Evolutionary conservation across 345 rosid species (phyloP).

Genomic region (Salix dunnii): DNA sequence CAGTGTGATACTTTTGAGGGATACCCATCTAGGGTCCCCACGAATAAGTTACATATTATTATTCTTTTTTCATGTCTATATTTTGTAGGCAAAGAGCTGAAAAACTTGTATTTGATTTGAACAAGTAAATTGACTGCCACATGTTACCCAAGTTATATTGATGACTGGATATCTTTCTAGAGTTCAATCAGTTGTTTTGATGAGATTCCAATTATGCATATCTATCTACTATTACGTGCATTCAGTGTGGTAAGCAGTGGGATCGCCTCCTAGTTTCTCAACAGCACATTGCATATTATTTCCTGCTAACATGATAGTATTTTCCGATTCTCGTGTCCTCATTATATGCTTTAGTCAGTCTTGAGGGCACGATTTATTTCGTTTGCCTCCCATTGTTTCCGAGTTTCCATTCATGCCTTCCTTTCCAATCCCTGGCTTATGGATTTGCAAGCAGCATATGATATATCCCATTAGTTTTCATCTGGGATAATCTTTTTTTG

Average conservation of each 20-base stretch:
- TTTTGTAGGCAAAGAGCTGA: slow-evolving; percentile 15
- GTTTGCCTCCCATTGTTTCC: background rate
- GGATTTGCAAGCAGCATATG: background rate
- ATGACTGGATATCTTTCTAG: background rate
- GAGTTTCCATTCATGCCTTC: no score
- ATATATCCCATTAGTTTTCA: background rate
- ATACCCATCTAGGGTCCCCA: slow-evolving; percentile 45
- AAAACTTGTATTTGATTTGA: slow-evolving; percentile 18
- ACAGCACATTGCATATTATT: background rate
- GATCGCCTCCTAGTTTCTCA: background rate
- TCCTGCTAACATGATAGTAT: background rate
- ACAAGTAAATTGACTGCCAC: background rate
- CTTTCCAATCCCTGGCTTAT: no score
- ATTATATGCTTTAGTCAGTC: background rate
- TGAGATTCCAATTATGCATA: background rate
- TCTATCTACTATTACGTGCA: background rate
- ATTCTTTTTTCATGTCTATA: slow-evolving; percentile 27
- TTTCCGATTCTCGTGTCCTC: background rate
- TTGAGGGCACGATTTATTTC: background rate
- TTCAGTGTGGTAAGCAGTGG: background rate
- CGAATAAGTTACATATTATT: slow-evolving; percentile 39
- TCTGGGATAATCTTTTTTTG: background rate
- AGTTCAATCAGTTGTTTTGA: background rate
- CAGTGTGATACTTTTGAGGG: slow-evolving; percentile 43
- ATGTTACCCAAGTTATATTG: background rate